A percentile compares a stretch with the other conserved stretches of the same genome.
These are phyloP conservation scores for Hypoxylon lienhwacheense DNA, from an alignment of 495 filamentous ascomycete genomes.

Conservation along the genomic window DNA sequence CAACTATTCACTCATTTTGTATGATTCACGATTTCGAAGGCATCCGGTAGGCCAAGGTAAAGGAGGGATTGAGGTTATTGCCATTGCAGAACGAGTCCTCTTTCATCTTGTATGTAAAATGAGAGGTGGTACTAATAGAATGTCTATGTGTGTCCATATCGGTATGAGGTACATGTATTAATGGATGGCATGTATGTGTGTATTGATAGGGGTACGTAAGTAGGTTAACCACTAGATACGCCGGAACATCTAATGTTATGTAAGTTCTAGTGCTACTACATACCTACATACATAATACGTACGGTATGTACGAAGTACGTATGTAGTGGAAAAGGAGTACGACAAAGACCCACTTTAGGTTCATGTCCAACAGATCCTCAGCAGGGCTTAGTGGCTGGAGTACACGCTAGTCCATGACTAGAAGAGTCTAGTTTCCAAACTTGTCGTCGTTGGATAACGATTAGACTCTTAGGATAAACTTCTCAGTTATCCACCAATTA, in stretches of 20 bases:
- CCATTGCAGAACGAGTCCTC: too few relatives aligned
- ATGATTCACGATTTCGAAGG: neutral
- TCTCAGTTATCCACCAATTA: slow-evolving; percentile 17
- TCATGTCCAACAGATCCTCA: slow-evolving; percentile 26
- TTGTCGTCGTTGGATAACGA: slow-evolving; percentile 24
- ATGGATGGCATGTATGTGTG: too few relatives aligned
- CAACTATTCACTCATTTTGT: neutral
- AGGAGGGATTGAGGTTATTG: too few relatives aligned
- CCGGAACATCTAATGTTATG: too few relatives aligned
- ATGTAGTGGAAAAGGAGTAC: slow-evolving; percentile 2
- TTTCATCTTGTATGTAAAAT: too few relatives aligned
- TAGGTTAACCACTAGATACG: too few relatives aligned
- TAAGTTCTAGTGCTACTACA: too few relatives aligned
- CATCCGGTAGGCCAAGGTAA: neutral
- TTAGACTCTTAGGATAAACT: slow-evolving; percentile 23
- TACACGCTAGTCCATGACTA: slow-evolving; percentile 5
- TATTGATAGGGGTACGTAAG: too few relatives aligned
- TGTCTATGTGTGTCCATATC: too few relatives aligned
- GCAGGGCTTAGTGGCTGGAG: slow-evolving; percentile 28
- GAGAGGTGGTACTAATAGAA: too few relatives aligned
- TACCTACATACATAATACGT: too few relatives aligned
- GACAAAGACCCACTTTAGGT: slow-evolving; percentile 8
- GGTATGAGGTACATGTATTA: too few relatives aligned
- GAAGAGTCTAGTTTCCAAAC: slow-evolving; percentile 30
- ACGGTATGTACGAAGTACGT: neutral